Evolutionary conservation across 2,329 filamentous ascomycete genomes (phyloP), one percentile per base, ranked within the genome.

Genomic region (Talaromyces funiculosus): DNA sequence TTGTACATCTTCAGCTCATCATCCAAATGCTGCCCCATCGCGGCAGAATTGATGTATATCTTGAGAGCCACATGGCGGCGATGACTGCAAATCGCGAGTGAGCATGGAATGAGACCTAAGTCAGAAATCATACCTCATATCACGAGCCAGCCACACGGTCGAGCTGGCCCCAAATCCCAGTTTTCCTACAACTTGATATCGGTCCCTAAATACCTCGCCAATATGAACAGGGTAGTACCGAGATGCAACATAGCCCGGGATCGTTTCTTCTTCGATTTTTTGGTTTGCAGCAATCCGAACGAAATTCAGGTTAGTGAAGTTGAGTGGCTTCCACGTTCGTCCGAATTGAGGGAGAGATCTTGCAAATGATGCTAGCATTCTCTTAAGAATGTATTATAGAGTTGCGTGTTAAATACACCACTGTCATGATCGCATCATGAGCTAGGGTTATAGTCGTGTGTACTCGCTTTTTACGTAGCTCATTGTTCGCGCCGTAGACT

Each of bases 1-100:
- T 72, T 72, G 53, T 81, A 80, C n/a, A 80, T 78, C 1, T 68
- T 64, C 4, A 79, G 65, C 65, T 81, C 79, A 16, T 76, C 31
- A 53, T 73, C 67, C n/a, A 71, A 2, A 43, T 69, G 67, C 38
- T 68, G 62, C 1, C 67, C 70, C 64, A 72, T 66, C 3, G 67
- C 69, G 38, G 63, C 33, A 61, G 70, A 62, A 31, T 69, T 62
- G 56, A 70, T 64, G 31, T 68, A 72, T 8, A 73, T 67, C 35
- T 71, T 74, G 22, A 72, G 64, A 2, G 60, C 68, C 12, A 73
- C 70, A 67, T 72, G 71, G 40, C 65, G 65, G 31, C 66, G 60
- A 37, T 53, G 20, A 14, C 70, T 73, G 20, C 61, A 49, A 53
- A n/a, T 22, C 20, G 33, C 2, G n/a, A n/a, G 35, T 62, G 14